These are phyloP conservation scores for Solanum stenotomum DNA, from an alignment of 257 asterid species.

Conservation along the genomic window DNA sequence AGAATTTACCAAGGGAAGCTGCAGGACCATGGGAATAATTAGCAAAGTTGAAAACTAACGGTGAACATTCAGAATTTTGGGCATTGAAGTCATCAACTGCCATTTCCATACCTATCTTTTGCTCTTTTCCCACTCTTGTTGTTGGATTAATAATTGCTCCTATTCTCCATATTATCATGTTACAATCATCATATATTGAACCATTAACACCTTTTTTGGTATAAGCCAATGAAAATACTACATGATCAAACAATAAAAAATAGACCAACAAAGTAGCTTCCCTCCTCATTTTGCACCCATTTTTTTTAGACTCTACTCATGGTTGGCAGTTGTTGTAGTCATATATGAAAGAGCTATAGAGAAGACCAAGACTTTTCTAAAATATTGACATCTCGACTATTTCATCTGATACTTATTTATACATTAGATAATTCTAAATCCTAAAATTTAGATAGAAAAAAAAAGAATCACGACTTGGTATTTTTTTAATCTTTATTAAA, in stretches of 20 bases:
- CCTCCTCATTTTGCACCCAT: not conserved
- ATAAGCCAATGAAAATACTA: not conserved
- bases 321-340: not conserved
- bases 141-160: constrained; percentile 17
- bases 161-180: not conserved
- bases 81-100: constrained; percentile 27
- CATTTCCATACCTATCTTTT: constrained; percentile 37
- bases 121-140: constrained; percentile 42
- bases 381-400: not conserved
- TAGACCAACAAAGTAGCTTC: not conserved
- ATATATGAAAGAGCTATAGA: not conserved
- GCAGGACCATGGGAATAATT: constrained; percentile 17
- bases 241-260: not conserved
- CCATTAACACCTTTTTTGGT: not conserved
- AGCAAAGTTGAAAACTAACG: constrained; percentile 16
- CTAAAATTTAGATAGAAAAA: not conserved
- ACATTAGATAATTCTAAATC: not conserved
- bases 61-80: constrained; percentile 9
- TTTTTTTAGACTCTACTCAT: not conserved
- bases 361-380: not conserved
- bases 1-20: constrained; percentile 32
- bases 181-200: not conserved
- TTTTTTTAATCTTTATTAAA: not conserved
- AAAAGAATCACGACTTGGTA: not conserved
- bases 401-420: fast-evolving